A percentile compares a stretch with the other conserved stretches of the same genome.
These are phyloP conservation scores for Hyparrhenia diplandra DNA, from an alignment of 176 grass and related monocot genomes.

Conservation along the genomic window DNA sequence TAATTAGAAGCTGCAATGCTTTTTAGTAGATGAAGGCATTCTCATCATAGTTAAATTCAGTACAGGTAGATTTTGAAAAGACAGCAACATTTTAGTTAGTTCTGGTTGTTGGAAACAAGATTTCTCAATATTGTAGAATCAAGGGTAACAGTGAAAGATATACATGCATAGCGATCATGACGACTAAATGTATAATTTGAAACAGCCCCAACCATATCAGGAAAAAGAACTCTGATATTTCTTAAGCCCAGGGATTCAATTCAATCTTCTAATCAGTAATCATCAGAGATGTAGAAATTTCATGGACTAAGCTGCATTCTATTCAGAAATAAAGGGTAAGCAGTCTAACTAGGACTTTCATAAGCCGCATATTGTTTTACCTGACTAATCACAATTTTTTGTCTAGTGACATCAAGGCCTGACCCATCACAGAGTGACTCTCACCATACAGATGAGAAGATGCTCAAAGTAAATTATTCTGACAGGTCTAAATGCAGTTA, in stretches of 20 bases:
- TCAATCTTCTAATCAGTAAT: background rate
- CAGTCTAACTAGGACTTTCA: background rate
- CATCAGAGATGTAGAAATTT: background rate
- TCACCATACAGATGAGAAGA: background rate
- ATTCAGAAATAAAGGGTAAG: background rate
- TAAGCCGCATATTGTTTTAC: background rate
- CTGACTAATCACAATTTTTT: background rate
- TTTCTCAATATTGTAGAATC: background rate
- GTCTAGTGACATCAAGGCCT: background rate
- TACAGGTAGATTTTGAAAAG: background rate
- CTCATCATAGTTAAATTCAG: background rate
- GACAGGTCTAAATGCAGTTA: background rate
- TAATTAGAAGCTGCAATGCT: background rate
- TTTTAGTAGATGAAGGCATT: slow-evolving; percentile 3
- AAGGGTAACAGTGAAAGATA: background rate
- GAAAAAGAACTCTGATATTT: background rate
- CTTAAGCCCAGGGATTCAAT: background rate
- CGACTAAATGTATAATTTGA: background rate
- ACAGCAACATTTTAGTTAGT: background rate
- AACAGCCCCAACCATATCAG: background rate
- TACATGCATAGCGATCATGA: background rate
- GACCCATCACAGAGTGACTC: background rate
- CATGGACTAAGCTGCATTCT: background rate
- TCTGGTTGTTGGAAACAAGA: background rate
- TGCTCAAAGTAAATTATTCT: background rate